Evolutionary conservation across 345 rosid species (phyloP), one percentile per base, ranked within the genome.

Genomic region (Citrus trifoliata): DNA sequence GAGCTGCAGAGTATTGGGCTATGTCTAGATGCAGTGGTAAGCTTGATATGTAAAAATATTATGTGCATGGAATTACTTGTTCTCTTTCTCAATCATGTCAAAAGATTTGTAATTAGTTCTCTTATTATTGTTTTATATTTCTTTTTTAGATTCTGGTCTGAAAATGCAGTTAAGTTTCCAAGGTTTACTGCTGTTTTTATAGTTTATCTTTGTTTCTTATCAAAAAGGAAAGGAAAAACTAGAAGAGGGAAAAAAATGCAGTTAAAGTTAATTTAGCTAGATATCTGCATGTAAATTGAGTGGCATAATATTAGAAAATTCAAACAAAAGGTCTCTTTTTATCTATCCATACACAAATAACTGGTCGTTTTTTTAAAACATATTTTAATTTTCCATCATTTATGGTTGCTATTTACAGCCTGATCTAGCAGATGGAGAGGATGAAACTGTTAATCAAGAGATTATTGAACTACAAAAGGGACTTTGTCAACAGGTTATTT

Each of bases 381-480:
- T 37, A 13, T 42, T 67, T n/a, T 35, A 35, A 33, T 72, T 74
- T 55, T 24, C 5, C 66, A 60, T 16, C 38, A 53, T 72, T 59
- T 77, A 33, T 75, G 70, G 77, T 27, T 82, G 74, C 73, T 40
- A 46, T 66, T 77, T 51, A 81, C 83, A 89, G 92, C 92, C 92
- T 83, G 90, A 86, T 86, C 86, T 89, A 67, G 85, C 87, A 46
- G 89, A 89, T 82, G 86, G 87, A 63, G 92, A 89, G 77, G 89
- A 81, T 77, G 90, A 85, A 65, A 71, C 81, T 19, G 77, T 89
- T 64, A 73, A 51, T 80, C 81, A 83, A 72, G 89, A 87, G 30
- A 82, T 87, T 30, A 78, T 70, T 64, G 80, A 86, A 78, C 87
- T 87, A 48, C 85, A 85, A 46, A 86, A 80, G 70, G 79, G 77